Percentiles rank a stretch among this genome's conserved stretches.
Evolutionary conservation across 164 flowering plant genomes (phyloP).

Genomic region (Stephania cephalantha): DNA sequence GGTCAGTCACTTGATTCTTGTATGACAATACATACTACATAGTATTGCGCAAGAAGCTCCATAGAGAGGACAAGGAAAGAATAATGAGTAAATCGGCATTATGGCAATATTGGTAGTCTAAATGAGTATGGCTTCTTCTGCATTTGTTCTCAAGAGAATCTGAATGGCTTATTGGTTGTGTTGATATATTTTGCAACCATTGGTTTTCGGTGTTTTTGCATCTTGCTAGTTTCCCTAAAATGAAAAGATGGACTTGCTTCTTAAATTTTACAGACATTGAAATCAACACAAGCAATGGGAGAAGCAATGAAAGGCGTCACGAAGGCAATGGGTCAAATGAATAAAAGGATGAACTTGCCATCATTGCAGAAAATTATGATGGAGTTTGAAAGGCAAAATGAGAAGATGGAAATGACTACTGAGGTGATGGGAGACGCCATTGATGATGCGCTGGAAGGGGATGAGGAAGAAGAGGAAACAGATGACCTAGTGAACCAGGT

Average conservation of each 20-base stretch:
- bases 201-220: background rate
- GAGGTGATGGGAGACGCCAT: slow-evolving; percentile 89
- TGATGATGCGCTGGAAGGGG: slow-evolving; percentile 86
- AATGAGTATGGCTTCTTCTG: background rate
- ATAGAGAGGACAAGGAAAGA: no score
- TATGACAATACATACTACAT: no score
- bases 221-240: background rate
- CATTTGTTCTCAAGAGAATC: background rate
- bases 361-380: slow-evolving; percentile 72
- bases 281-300: slow-evolving; percentile 91
- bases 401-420: slow-evolving; percentile 73
- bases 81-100: no score
- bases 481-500: slow-evolving; percentile 80
- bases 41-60: no score
- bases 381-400: slow-evolving; percentile 80
- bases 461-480: slow-evolving; percentile 80
- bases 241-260: background rate
- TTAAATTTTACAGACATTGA: slow-evolving; percentile 41
- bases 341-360: slow-evolving; percentile 81
- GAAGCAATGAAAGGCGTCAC: slow-evolving; percentile 91
- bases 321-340: slow-evolving; percentile 92
- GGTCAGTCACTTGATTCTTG: no score
- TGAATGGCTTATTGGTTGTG: background rate
- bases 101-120: no score
- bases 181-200: background rate